These are phyloP conservation scores for Craspedostauros australis DNA, from an alignment of 108 stramenopile species.

Conservation along the genomic window DNA sequence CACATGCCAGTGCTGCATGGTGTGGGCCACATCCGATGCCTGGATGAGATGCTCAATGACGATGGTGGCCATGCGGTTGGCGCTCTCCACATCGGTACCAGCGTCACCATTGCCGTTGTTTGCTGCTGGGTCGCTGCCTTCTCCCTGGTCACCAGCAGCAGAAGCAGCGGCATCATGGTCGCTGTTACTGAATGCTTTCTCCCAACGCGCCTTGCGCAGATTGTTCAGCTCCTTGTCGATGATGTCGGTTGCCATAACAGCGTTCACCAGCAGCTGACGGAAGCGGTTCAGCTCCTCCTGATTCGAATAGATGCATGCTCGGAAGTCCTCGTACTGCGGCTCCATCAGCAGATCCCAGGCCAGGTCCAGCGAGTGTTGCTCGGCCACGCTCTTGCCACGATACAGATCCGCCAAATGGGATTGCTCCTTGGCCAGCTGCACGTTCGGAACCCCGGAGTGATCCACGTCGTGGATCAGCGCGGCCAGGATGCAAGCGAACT, in stretches of 20 bases:
- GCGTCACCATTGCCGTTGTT: neutral
- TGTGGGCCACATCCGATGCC: conserved; percentile 54
- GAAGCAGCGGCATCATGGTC: neutral
- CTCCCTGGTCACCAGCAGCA: neutral
- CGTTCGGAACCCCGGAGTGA: conserved; percentile 50
- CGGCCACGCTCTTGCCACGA: conserved; percentile 32
- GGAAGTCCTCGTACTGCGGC: conserved; percentile 29
- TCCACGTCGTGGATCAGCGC: conserved; percentile 66
- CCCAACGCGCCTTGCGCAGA: conserved; percentile 38
- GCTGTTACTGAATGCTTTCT: conserved; percentile 32
- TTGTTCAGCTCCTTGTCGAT: conserved; percentile 31
- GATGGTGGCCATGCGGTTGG: conserved; percentile 41
- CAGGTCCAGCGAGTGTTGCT: conserved; percentile 40
- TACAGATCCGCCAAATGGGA: conserved; percentile 14
- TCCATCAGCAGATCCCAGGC: conserved; percentile 46
- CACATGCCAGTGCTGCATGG: conserved; percentile 54
- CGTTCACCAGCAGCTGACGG: conserved; percentile 43
- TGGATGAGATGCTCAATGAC: conserved; percentile 54
- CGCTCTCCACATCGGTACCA: conserved; percentile 3
- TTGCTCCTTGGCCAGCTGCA: conserved; percentile 38
- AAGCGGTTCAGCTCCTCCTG: conserved; percentile 33
- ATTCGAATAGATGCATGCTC: conserved; percentile 20
- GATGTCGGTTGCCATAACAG: conserved; percentile 50
- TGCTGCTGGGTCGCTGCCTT: conserved; percentile 2
- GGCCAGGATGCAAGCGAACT: conserved; percentile 41